Base-by-base conservation (phyloP, 768 basidiomycete species). In the Rhodosporidiobolus odoratus region DNA sequence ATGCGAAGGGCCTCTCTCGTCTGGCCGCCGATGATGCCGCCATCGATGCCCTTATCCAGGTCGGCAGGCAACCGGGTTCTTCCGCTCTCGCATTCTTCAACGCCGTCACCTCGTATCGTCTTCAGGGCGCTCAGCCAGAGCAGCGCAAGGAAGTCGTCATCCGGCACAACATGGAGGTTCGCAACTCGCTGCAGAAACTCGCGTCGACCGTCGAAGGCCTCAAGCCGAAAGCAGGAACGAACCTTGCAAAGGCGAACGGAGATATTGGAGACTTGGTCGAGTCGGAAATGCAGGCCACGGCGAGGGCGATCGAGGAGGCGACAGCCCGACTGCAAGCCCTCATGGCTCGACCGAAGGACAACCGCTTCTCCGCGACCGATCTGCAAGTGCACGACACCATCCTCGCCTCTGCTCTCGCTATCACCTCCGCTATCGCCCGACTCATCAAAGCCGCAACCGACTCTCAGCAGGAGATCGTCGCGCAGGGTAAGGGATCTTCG, bases 371-470 rank as follows among this genome's bases (percentile, higher is more conserved):
- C 70, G 90, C 92, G 12, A 84, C 97, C 65, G 95, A 99, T 78
- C 80, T 98, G 7, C 91, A 97, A 80, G 95, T 99, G 54, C 96
- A 99, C 82, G 96, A 99, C 79, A 91, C 96, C 19, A 99, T 99
- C 78, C 86, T 99, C 52, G 83, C 89, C 21, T 88, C 95, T 13
- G 91, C 96, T 8, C 85, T 98, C 82, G 92, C 91, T 8, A 98
- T 98, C 82, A 97, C 96, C 23, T 90, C 82, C 77, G 95, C 95
- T 37, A 99, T 99, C 77, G 90, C 87, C 25, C 87, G 93, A 41
- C 86, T 99, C 68, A 98, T 99, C 78, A 86, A 89, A 79, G 95
- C 96, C 15, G 96, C 96, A 30, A 96, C 96, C 1, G 94, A 94
- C 45, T 97, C 94, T 60, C 96, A 99, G 80, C 87, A 97, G 79